Evolutionary conservation across 768 basidiomycete genomes (phyloP).

Genomic region (Amanita brunnescens): DNA sequence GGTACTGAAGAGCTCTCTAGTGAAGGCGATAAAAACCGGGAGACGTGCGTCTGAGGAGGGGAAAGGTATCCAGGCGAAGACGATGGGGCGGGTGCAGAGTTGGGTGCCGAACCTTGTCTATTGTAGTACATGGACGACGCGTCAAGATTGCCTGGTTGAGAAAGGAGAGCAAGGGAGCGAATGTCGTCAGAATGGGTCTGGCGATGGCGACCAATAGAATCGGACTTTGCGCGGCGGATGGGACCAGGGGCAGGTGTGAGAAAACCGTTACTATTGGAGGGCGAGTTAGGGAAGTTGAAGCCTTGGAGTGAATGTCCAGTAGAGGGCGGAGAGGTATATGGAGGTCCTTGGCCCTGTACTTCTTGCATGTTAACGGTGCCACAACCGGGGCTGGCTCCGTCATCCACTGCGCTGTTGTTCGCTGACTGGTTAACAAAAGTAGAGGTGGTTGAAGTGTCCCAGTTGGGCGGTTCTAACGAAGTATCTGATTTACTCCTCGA

Average conservation of each 20-base stretch:
- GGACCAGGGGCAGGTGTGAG: slow-evolving; percentile 23
- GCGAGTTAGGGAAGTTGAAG: slow-evolving; percentile 4
- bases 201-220: slow-evolving; percentile 35
- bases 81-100: neutral
- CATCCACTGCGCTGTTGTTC: slow-evolving; percentile 10
- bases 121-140: neutral
- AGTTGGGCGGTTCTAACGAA: slow-evolving; percentile 43
- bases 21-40: slow-evolving; percentile 1
- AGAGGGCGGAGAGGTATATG: neutral
- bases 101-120: neutral
- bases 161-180: slow-evolving; percentile 9
- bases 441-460: slow-evolving; percentile 25
- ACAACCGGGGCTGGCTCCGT: slow-evolving; percentile 7
- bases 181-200: slow-evolving; percentile 60
- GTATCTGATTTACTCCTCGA: slow-evolving; percentile 56
- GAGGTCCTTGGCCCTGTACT: slow-evolving; percentile 22
- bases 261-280: neutral
- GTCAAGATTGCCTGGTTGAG: neutral
- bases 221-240: slow-evolving; percentile 47
- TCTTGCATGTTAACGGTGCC: slow-evolving; percentile 31
- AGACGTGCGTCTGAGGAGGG: neutral
- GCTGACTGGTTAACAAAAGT: slow-evolving; percentile 1
- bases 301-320: slow-evolving; percentile 11
- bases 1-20: neutral
- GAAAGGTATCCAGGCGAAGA: neutral